Evolutionary conservation across 805 yeast genomes (phyloP), one percentile per base, ranked within the genome.

Genomic region (Isabelozyma rhagii): DNA sequence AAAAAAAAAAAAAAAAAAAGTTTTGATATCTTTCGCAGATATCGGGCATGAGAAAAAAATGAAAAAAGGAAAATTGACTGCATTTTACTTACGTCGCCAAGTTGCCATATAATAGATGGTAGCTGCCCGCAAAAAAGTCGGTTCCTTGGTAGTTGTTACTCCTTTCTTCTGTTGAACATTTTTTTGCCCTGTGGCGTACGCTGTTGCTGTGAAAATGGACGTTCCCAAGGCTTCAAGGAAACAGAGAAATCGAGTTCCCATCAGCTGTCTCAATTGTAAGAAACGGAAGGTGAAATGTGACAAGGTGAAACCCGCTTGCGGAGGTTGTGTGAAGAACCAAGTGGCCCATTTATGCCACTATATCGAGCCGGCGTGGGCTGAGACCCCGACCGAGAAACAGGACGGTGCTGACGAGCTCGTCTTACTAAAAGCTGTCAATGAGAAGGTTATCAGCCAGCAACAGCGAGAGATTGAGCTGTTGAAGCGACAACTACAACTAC

Each of bases 221-320:
- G 36, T 8, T 31, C 36, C 36, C 36, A 31, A 31, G 36, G 36
- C 36, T 31, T 31, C 36, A 8, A 31, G 36, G 36, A 31, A 31
- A 43, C 59, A 63, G 46, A 58, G 78, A 42, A 63, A 64, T 43
- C 57, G 78, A 27, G 75, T 68, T 1, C 78, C 79, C 3, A 56
- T 72, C 13, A 60, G 75, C 29, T 74, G 79, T 51, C 58, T 69
- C 41, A 67, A 67, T 47, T 74, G 79, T 54, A 65, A 72, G 50
- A 64, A 64, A 43, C 52, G 79, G 11, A 73, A 73, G 55, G 79
- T 74, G 55, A 71, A 69, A 50, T 74, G 79, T 58, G 79, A 74
- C 52, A 71, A 71, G 47, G 66, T 51, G 17, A 60, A 63, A 45
- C 79, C 79, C 3, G 60, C 69, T 5, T 74, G 79, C 54, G 63